Evolutionary conservation across 129 eudicot species (phyloP).

Genomic region (Chrysanthemum lavandulifolium): DNA sequence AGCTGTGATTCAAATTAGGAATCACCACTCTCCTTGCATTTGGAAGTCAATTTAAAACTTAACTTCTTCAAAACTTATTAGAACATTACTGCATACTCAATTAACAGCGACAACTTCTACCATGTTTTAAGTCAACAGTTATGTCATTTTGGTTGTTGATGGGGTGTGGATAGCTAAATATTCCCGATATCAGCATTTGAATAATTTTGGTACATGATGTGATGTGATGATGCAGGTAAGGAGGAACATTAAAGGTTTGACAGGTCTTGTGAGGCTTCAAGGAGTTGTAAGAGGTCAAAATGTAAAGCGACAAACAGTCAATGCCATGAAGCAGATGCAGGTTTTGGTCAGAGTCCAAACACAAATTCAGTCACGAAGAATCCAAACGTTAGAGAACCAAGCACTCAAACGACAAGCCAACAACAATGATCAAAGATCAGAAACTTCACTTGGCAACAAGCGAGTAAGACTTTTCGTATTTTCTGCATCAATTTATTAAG

Average conservation of each 20-base stretch:
- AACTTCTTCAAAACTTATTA: not conserved
- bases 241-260: slow-evolving; percentile 59
- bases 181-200: no score
- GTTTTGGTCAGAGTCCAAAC: slow-evolving; percentile 77
- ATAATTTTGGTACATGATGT: slow-evolving; percentile 3
- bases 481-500: not conserved
- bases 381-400: slow-evolving; percentile 72
- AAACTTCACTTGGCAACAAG: slow-evolving; percentile 49
- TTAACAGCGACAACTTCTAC: no score
- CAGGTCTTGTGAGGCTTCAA: slow-evolving; percentile 86
- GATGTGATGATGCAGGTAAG: slow-evolving; percentile 46
- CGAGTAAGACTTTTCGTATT: not conserved
- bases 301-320: slow-evolving; percentile 68
- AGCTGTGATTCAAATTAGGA: not conserved
- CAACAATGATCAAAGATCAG: slow-evolving; percentile 47
- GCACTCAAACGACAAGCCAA: slow-evolving; percentile 49
- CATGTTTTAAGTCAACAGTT: no score
- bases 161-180: no score
- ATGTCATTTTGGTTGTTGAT: no score
- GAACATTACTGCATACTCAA: no score
- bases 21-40: not conserved
- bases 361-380: slow-evolving; percentile 79
- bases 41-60: not conserved
- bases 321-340: slow-evolving; percentile 92
- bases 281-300: slow-evolving; percentile 66